Evolutionary conservation across 169 alveolate genomes (phyloP), one percentile per base, ranked within the genome.

Genomic region (Plasmodium vinckei): DNA sequence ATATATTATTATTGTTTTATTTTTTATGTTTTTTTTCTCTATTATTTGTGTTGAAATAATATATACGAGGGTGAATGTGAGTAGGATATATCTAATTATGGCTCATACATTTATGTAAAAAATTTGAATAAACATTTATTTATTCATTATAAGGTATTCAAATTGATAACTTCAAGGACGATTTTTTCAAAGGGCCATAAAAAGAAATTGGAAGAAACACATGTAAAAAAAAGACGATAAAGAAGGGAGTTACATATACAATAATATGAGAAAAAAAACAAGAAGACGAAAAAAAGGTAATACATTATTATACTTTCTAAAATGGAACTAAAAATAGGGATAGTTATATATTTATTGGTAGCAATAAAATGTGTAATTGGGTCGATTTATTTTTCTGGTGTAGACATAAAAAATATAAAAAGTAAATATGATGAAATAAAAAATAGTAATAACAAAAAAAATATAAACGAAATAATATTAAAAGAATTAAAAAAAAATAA

Each of bases 401-500:
- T 79, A 47, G 89, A 79, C 59, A 60, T 39, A 53, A 79, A 79
- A 44, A 79, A 79, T 61, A 79, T 79, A 72, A 79, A 54, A 79
- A 82, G 68, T 6, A 79, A 79, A 54, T 65, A 79, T 82, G 6
- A 67, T 10, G 84, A 79, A 47, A 39, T 79, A 17, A 63, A 79
- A 79, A 51, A 25, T 12, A 39, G 13, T 1, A 12, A 33, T 67
- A 59, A 69, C n/a, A 79, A 67, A 33, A 46, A 79, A 53, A 54
- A 60, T 79, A 51, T 65, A 71, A 57, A 67, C 21, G 49, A 44
- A 19, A 6, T 65, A 54, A 67, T 79, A 49, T 53, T 79, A 23
- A 59, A 51, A 13, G 89, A 79, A 79, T 67, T 79, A 67, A 88
- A 73, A 39, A 92, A 84, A 19, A 10, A 42, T 5, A 89, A 90